Base-by-base conservation (phyloP, 257 asterid genomes). In the Penstemon davidsonii region DNA sequence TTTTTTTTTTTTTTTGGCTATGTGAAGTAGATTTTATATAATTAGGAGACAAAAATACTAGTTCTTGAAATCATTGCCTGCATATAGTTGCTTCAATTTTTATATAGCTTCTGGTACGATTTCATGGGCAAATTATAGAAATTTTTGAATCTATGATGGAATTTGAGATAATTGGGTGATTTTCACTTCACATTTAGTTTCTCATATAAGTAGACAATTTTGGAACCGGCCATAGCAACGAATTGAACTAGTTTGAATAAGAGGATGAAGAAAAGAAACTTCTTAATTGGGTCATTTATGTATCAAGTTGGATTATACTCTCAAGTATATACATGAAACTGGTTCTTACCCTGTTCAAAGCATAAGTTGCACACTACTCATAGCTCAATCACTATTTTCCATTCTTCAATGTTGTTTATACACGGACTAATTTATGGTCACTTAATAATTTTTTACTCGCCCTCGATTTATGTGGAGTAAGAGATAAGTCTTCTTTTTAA, bases 61-160 rank as follows among this genome's bases (percentile, higher is more conserved):
- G 33, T 25, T 25, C 33, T 25, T 25, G 33, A 25, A 25, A 3
- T 10, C n/a, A 54, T 53, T 74, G 74, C 64, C 50, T 45, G 38
- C 37, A 49, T 18, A 19, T 25, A 42, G 6, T 43, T 67, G 60
- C 8, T 49, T 58, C 45, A 46, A 39, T 67, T 74, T 33, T 19
- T 42, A 6, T 60, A 3, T 40, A 15, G 49, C 36, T 72, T 39
- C 5, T 25, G 2, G 33, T 25, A 25, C 33, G 33, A 25, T 25
- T 25, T 25, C 33, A 25, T 25, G 2, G 2, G 33, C 33, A 1
- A 25, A 25, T 25, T 25, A 25, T 25, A 25, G 33, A n/a, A 25
- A 25, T 25, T 25, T 25, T 25, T 25, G 33, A 25, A 25, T 25
- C 33, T 25, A 25, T 25, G 33, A 25, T 25, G 33, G 2, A 25